phyloP scores from a whole-genome alignment of 2,329 filamentous ascomycete species.

The Aspergillus tanneri region DNA sequence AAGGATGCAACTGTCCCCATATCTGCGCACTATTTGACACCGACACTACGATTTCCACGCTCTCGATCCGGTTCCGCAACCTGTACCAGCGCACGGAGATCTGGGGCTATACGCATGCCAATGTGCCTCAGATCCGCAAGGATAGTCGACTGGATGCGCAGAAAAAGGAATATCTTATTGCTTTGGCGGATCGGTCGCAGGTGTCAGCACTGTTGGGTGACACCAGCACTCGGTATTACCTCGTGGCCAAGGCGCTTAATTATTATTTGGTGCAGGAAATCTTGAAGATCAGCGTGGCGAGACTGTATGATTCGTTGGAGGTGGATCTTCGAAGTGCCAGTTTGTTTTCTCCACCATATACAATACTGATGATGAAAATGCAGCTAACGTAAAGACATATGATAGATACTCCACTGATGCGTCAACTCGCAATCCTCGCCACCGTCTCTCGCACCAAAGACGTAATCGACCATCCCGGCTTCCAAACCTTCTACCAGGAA shows the following conservation, averaged over 20 bases:
- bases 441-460: constrained; percentile 22
- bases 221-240: constrained; percentile 20
- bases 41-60: constrained; percentile 5
- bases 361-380: too few species aligned
- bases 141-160: constrained; percentile 17
- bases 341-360: too few species aligned
- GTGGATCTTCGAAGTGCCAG: too few species aligned
- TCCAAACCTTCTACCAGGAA: constrained; percentile 24
- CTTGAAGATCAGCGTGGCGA: constrained; percentile 24
- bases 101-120: constrained; percentile 20
- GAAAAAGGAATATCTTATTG: constrained; percentile 24
- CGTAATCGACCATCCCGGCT: constrained; percentile 22
- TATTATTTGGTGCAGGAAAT: constrained; percentile 25
- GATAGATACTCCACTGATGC: constrained; percentile 22
- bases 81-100: constrained; percentile 19
- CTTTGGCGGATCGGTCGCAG: constrained; percentile 11
- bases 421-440: constrained; percentile 21
- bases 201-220: constrained; percentile 25
- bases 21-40: constrained; percentile 2
- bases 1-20: not conserved
- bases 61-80: constrained; percentile 13
- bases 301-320: constrained; percentile 25
- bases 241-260: constrained; percentile 32
- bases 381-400: not conserved
- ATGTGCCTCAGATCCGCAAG: constrained; percentile 14